phyloP scores from a whole-genome alignment of 116 monocot species.

The Trichopus zeylanicus region DNA sequence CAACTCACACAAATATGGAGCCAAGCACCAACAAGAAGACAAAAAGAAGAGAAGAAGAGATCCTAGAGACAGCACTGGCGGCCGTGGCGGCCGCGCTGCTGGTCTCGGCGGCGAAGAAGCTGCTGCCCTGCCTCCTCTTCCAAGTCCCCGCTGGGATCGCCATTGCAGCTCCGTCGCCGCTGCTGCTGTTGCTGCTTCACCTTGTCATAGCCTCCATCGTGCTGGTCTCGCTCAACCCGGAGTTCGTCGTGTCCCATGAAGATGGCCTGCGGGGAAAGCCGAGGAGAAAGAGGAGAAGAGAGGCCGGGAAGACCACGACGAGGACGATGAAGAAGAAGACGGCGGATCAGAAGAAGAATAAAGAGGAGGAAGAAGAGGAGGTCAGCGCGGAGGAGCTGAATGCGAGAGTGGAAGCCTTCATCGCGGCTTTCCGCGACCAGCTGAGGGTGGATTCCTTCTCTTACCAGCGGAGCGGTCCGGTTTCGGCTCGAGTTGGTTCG shows the following conservation, averaged over 20 bases:
- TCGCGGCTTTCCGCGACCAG: slow-evolving; percentile 3
- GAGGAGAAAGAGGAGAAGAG: not conserved
- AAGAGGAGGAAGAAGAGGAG: slow-evolving; percentile 3
- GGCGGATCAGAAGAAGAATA: not conserved
- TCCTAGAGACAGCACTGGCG: slow-evolving; percentile 35
- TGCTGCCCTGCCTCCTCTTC: slow-evolving; percentile 14
- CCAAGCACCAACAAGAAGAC: slow-evolving; percentile 10
- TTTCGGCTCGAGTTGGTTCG: not conserved
- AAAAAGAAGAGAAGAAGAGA: slow-evolving; percentile 25
- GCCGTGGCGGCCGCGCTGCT: slow-evolving; percentile 33
- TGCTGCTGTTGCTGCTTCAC: slow-evolving; percentile 6
- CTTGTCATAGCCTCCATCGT: slow-evolving; percentile 9
- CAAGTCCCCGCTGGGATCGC: not conserved
- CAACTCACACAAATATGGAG: not conserved
- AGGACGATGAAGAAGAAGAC: not conserved
- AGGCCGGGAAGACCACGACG: not conserved
- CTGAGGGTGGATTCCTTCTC: slow-evolving; percentile 7
- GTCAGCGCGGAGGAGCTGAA: slow-evolving; percentile 4
- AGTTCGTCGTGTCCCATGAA: too few relatives aligned
- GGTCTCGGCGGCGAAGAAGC: slow-evolving; percentile 29
- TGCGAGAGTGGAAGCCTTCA: slow-evolving; percentile 8
- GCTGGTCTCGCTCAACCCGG: not conserved
- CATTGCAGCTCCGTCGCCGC: not conserved
- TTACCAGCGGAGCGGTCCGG: not conserved
- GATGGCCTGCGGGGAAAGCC: too few relatives aligned